These are phyloP conservation scores for Aristolochia californica DNA, from an alignment of 164 flowering plant genomes.

Conservation along the genomic window DNA sequence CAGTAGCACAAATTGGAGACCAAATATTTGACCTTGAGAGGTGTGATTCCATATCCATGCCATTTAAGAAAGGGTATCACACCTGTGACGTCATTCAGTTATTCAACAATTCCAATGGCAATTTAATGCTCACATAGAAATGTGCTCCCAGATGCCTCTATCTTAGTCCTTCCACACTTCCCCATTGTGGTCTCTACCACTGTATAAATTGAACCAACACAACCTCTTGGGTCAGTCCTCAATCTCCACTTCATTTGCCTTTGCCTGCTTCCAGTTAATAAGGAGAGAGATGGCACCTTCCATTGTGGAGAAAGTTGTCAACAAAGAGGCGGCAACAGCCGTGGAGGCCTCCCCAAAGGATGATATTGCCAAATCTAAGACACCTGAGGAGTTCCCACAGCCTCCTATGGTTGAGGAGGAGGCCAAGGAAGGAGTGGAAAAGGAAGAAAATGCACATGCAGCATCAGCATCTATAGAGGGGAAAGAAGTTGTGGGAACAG, in stretches of 20 bases:
- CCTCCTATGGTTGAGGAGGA: too few species aligned
- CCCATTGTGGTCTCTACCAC: too few species aligned
- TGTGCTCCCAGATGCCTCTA: not conserved
- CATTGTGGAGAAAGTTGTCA: constrained; percentile 22
- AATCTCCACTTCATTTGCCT: not conserved
- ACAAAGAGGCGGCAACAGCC: not conserved
- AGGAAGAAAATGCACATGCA: not conserved
- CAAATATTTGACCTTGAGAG: not conserved
- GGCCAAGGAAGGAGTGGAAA: not conserved
- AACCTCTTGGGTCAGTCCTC: not conserved
- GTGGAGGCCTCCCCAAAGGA: too few species aligned
- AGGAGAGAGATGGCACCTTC: constrained; percentile 10
- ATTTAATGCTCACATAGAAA: not conserved
- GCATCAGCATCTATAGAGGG: not conserved
- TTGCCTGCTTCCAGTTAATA: not conserved
- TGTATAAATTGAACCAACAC: not conserved
- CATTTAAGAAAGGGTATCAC: not conserved
- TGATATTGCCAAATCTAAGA: too few species aligned
- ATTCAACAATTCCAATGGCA: constrained; percentile 1
- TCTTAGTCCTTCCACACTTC: not conserved
- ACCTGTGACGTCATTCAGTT: not conserved
- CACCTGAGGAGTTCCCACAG: too few species aligned
- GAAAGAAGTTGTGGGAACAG: constrained; percentile 5
- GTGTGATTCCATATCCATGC: constrained; percentile 2
- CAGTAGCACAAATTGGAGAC: too few species aligned